Conservation (phyloP, 768 basidiomycete species). For the Dioszegia crocea region DNA sequence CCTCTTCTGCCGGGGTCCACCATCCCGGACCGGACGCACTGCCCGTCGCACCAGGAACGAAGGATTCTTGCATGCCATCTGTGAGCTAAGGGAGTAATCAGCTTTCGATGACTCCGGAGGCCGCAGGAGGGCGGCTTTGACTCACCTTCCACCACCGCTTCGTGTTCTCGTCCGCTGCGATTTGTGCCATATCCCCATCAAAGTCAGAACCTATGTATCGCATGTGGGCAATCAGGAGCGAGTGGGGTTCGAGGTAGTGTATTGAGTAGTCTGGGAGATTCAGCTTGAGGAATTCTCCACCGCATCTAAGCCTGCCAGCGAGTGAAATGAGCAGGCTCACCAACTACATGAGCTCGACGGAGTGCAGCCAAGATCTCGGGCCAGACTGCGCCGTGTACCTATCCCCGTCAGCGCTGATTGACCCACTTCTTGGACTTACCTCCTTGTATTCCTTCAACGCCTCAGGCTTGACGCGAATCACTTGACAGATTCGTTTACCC, state of each 20-base stretch:
- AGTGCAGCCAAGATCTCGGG: conserved; percentile 65
- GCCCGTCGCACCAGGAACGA: conserved; percentile 65
- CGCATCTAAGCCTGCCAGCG: no score
- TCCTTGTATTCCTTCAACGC: conserved; percentile 51
- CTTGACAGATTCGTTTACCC: conserved; percentile 61
- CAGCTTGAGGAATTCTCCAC: background rate
- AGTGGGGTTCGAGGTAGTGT: conserved; percentile 57
- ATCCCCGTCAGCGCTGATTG: no score
- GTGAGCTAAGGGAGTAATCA: conserved; percentile 50
- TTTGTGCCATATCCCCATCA: conserved; percentile 61
- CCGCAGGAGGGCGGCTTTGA: background rate
- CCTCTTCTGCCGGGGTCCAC: conserved; percentile 66
- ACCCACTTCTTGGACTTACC: conserved; percentile 18
- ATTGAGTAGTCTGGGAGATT: conserved; percentile 64
- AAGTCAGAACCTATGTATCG: conserved; percentile 68
- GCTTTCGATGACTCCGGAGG: no score
- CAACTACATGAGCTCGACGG: conserved; percentile 59
- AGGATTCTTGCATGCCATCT: conserved; percentile 72
- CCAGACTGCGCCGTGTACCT: conserved; percentile 62
- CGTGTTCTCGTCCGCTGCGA: conserved; percentile 67
- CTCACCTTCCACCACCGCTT: conserved; percentile 67
- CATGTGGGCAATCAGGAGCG: conserved; percentile 71
- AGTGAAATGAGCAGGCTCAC: no score
- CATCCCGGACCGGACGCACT: conserved; percentile 62
- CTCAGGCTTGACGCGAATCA: conserved; percentile 60